These are phyloP conservation scores for Blastomyces parvus DNA, from an alignment of 2,329 filamentous ascomycete genomes.

Conservation along the genomic window DNA sequence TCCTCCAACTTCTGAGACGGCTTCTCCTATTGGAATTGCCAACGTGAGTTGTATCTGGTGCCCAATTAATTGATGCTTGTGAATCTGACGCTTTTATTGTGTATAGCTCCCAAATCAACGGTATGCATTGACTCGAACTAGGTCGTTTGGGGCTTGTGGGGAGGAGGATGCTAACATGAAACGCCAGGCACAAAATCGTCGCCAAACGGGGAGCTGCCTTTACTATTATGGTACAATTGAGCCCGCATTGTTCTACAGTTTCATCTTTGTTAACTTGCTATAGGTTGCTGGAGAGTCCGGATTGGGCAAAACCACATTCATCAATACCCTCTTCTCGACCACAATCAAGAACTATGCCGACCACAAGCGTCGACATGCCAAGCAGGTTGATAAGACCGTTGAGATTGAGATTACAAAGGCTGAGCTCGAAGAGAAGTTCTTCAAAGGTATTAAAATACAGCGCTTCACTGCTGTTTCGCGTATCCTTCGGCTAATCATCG, in stretches of 20 bases:
- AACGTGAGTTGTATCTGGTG: conserved; percentile 46
- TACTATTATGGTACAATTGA: conserved; percentile 80
- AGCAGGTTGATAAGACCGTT: conserved; percentile 99
- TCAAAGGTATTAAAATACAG: conserved; percentile 74
- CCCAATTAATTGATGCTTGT: background rate
- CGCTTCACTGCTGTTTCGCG: background rate
- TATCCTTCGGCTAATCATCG: background rate
- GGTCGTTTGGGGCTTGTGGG: background rate
- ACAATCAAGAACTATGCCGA: conserved; percentile 99
- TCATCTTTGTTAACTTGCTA: conserved; percentile 15
- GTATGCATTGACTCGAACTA: conserved; percentile 41
- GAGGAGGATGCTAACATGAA: conserved; percentile 26
- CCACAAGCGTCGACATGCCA: conserved; percentile 97
- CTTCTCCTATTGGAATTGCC: conserved; percentile 63
- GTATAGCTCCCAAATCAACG: conserved; percentile 58
- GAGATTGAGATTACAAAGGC: conserved; percentile 99
- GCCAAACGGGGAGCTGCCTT: conserved; percentile 88
- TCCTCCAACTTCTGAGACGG: conserved; percentile 44
- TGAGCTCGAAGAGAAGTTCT: conserved; percentile 99
- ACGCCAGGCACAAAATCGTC: conserved; percentile 57
- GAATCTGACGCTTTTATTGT: conserved; percentile 25
- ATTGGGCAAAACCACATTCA: conserved; percentile 98
- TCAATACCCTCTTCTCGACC: conserved; percentile 99
- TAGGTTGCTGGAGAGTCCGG: conserved; percentile 97
- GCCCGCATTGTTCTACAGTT: background rate